These are phyloP conservation scores for Gleditsia sinensis DNA, from an alignment of 306 rosid genomes.

Conservation along the genomic window DNA sequence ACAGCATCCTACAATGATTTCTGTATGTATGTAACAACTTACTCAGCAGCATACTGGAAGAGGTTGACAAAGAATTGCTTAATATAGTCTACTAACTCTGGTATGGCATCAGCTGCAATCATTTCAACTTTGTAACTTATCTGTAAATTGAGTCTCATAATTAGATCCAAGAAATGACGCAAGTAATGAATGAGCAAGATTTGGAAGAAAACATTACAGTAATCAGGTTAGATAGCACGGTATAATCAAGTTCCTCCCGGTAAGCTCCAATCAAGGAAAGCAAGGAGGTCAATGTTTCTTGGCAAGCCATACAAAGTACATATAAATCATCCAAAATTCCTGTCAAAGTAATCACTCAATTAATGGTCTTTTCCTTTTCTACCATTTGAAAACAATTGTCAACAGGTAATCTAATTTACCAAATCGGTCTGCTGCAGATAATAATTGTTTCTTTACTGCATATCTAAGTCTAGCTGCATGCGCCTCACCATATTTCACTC, in stretches of 20 bases:
- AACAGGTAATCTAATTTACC: conserved; percentile 51
- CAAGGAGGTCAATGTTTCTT: conserved; percentile 70
- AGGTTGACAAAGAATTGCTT: conserved; percentile 61
- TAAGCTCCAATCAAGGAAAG: conserved; percentile 81
- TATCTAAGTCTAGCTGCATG: conserved; percentile 73
- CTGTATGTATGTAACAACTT: conserved; percentile 41
- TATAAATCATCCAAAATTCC: conserved; percentile 87
- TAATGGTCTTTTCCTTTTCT: conserved; percentile 26
- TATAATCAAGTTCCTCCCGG: conserved; percentile 81
- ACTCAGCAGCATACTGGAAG: conserved; percentile 82
- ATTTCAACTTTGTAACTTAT: conserved; percentile 54
- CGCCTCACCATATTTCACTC: conserved; percentile 85
- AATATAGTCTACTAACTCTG: conserved; percentile 55
- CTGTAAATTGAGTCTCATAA: conserved; percentile 48
- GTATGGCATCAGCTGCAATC: conserved; percentile 83
- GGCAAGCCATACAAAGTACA: conserved; percentile 82
- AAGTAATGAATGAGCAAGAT: conserved; percentile 27
- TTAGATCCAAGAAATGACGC: conserved; percentile 34
- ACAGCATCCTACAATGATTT: conserved; percentile 1
- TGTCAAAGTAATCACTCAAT: conserved; percentile 43
- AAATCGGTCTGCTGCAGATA: conserved; percentile 84
- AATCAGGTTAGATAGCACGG: conserved; percentile 80
- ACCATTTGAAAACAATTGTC: background rate
- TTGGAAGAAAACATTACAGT: conserved; percentile 54
- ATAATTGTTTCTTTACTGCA: conserved; percentile 67